Conservation (phyloP, 352 stramenopile species). For the Phytophthora litchii region DNA sequence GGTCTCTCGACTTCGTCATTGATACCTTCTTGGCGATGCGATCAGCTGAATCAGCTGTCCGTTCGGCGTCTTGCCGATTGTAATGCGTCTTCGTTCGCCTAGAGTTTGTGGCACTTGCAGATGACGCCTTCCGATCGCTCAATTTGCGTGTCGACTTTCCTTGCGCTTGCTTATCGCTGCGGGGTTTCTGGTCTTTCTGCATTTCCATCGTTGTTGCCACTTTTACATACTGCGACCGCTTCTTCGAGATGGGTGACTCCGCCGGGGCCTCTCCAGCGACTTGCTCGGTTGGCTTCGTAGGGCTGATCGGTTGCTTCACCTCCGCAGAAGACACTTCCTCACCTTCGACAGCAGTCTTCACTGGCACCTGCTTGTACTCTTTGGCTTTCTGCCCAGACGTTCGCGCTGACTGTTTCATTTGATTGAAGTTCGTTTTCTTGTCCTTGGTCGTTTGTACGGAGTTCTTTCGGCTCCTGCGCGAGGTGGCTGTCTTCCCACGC, state of each 20-base stretch:
- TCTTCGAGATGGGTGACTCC: slow-evolving; percentile 19
- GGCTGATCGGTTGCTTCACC: background rate
- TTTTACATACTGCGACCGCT: slow-evolving; percentile 11
- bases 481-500: slow-evolving; percentile 6
- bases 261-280: slow-evolving; percentile 27
- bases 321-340: background rate
- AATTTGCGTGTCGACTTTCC: background rate
- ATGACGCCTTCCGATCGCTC: slow-evolving; percentile 11
- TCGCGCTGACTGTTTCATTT: slow-evolving; percentile 5
- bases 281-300: slow-evolving; percentile 17
- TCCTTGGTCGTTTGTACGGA: slow-evolving; percentile 6
- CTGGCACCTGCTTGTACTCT: slow-evolving; percentile 4
- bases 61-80: slow-evolving; percentile 1
- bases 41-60: slow-evolving; percentile 1
- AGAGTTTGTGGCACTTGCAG: background rate
- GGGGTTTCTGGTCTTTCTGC: slow-evolving; percentile 11
- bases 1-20: slow-evolving; percentile 1
- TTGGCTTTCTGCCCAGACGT: slow-evolving; percentile 6
- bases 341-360: slow-evolving; percentile 2
- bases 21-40: slow-evolving; percentile 2
- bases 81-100: slow-evolving; percentile 1
- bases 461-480: background rate
- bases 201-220: background rate
- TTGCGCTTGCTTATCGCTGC: slow-evolving; percentile 4
- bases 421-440: slow-evolving; percentile 15